Conservation (phyloP, 495 filamentous ascomycete species). For the Penicillium parvum region DNA sequence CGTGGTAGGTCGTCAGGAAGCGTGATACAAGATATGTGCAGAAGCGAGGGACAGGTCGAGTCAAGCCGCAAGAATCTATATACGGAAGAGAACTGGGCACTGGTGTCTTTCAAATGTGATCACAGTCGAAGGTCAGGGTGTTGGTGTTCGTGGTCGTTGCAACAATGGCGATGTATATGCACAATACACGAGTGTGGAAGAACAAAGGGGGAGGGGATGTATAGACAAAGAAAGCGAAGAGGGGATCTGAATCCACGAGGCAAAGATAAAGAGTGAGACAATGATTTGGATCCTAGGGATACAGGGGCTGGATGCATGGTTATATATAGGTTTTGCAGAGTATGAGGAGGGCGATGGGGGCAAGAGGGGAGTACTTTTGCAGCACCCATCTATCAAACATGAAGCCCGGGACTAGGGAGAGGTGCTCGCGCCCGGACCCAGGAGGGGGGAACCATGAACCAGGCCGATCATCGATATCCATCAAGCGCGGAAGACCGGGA, state of each 20-base stretch:
- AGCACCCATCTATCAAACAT: constrained; percentile 3
- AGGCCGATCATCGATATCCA: constrained; percentile 23
- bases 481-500: constrained; percentile 26
- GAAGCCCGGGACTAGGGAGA: neutral
- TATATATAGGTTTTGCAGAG: constrained; percentile 23
- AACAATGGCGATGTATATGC: constrained; percentile 20
- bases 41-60: constrained; percentile 7
- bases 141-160: constrained; percentile 2
- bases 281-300: constrained; percentile 5
- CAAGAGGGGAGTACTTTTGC: constrained; percentile 14
- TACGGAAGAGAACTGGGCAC: constrained; percentile 10
- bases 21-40: constrained; percentile 18
- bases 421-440: constrained; percentile 13
- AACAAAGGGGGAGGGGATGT: constrained; percentile 7
- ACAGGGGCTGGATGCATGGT: constrained; percentile 26
- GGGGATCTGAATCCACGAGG: constrained; percentile 15
- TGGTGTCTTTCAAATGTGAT: constrained; percentile 5
- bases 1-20: constrained; percentile 13
- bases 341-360: constrained; percentile 5
- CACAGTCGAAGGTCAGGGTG: neutral
- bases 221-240: constrained; percentile 14
- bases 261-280: constrained; percentile 22
- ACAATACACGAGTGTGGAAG: constrained; percentile 11
- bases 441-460: constrained; percentile 22
- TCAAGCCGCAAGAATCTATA: constrained; percentile 12